Conservation (phyloP, 305 asterid genomes). For the Fraxinus greggii region DNA sequence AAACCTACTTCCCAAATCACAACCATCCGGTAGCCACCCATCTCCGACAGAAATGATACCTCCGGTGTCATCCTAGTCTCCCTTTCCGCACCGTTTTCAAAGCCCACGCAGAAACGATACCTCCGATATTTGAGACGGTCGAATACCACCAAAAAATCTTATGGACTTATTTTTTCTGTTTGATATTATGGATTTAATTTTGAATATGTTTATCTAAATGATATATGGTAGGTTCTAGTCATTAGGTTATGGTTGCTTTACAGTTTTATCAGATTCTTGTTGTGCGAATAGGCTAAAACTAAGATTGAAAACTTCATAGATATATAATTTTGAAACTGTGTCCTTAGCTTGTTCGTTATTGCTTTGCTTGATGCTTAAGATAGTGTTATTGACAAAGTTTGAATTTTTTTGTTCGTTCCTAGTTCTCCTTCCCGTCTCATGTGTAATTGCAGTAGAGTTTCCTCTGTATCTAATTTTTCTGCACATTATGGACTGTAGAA, state of each 20-base stretch:
- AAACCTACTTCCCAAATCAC: too few species aligned
- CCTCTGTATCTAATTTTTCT: background rate
- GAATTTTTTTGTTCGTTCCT: background rate
- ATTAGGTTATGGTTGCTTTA: too few species aligned
- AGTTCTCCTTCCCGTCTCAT: background rate
- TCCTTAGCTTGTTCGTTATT: background rate
- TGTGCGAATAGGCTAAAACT: background rate
- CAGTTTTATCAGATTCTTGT: constrained; percentile 12
- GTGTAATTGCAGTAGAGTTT: background rate
- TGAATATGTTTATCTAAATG: constrained; percentile 6
- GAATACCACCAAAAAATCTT: too few species aligned
- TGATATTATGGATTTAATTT: background rate
- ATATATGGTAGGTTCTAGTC: constrained; percentile 14
- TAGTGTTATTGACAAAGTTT: too few species aligned
- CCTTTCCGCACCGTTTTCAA: too few species aligned
- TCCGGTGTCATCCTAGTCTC: too few species aligned
- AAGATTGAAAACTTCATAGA: background rate
- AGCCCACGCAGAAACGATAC: too few species aligned
- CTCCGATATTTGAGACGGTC: too few species aligned
- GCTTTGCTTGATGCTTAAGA: background rate
- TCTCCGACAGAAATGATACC: too few species aligned
- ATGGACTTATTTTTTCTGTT: background rate
- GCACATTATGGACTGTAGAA: background rate
- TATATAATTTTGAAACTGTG: background rate
- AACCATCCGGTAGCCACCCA: too few species aligned